These are phyloP conservation scores for Croton setiger DNA, from an alignment of 441 rosid genomes.

Conservation along the genomic window DNA sequence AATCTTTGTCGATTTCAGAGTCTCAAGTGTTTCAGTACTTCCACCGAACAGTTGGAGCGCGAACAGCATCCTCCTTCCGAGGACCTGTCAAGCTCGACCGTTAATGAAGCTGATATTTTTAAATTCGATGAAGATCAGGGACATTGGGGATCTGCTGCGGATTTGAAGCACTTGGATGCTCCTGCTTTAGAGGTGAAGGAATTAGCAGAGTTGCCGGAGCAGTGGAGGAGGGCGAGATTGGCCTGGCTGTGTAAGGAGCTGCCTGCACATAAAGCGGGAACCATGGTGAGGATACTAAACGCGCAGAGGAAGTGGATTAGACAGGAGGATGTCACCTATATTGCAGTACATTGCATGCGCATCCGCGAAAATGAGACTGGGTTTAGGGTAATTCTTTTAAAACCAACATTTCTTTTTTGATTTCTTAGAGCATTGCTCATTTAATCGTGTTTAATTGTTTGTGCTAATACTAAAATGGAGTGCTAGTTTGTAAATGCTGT, in stretches of 20 bases:
- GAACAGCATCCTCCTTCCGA: not conserved
- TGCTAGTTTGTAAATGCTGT: not conserved
- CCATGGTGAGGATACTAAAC: conserved; percentile 61
- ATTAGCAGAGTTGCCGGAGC: conserved; percentile 76
- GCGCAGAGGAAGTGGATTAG: conserved; percentile 86
- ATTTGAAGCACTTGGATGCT: conserved; percentile 36
- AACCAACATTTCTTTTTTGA: not conserved
- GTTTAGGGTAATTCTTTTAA: conserved; percentile 45
- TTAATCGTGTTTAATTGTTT: not conserved
- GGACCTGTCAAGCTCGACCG: conserved; percentile 18
- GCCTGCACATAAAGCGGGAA: conserved; percentile 65
- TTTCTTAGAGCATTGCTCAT: not conserved
- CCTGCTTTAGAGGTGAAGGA: conserved; percentile 61
- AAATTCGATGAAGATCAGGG: conserved; percentile 31
- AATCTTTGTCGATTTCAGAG: not conserved
- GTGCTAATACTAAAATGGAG: not conserved
- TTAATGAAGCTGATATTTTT: conserved; percentile 16
- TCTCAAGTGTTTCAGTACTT: conserved; percentile 25
- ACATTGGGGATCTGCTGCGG: conserved; percentile 32
- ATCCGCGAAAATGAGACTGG: conserved; percentile 79
- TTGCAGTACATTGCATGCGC: conserved; percentile 68
- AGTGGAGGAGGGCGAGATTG: conserved; percentile 77
- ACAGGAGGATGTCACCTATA: conserved; percentile 78
- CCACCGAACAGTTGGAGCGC: conserved; percentile 45
- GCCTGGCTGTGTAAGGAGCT: conserved; percentile 92